These are phyloP conservation scores for Hibiscus trionum DNA, from an alignment of 345 rosid genomes.

Conservation along the genomic window DNA sequence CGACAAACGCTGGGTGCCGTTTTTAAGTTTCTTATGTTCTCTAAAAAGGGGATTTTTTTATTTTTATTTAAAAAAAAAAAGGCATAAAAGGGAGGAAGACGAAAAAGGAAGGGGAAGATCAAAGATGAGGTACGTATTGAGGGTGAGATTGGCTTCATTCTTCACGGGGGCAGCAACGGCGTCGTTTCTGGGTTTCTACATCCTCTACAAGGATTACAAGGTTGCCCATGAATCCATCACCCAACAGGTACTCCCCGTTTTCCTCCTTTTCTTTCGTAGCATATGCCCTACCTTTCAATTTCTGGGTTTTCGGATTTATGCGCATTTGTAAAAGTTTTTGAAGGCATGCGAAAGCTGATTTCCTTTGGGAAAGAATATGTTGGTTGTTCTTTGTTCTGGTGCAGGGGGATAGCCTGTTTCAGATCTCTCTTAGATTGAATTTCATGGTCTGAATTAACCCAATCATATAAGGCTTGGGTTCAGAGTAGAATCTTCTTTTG, in stretches of 20 bases:
- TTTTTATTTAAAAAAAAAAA: neutral
- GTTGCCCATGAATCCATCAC: conserved; percentile 70
- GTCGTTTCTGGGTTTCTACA: conserved; percentile 58
- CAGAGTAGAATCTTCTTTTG: neutral
- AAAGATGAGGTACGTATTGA: conserved; percentile 60
- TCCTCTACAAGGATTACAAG: conserved; percentile 82
- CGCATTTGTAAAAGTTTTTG: neutral
- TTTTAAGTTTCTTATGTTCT: neutral
- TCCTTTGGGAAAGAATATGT: neutral
- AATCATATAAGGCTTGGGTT: neutral
- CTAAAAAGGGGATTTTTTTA: neutral
- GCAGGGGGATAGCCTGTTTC: neutral
- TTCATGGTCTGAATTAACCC: neutral
- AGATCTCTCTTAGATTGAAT: neutral
- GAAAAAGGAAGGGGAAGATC: conserved; percentile 24
- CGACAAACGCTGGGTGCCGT: conserved; percentile 2
- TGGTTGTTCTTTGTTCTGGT: neutral
- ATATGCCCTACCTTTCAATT: neutral
- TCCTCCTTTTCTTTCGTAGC: neutral
- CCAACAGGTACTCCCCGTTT: conserved; percentile 47
- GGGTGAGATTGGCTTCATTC: conserved; percentile 92
- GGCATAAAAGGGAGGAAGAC: neutral
- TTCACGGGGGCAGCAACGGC: conserved; percentile 88
- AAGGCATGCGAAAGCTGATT: neutral
- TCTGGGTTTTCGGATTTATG: neutral